Evolutionary conservation across 129 eudicot species (phyloP).

Genomic region (Mikania micrantha): DNA sequence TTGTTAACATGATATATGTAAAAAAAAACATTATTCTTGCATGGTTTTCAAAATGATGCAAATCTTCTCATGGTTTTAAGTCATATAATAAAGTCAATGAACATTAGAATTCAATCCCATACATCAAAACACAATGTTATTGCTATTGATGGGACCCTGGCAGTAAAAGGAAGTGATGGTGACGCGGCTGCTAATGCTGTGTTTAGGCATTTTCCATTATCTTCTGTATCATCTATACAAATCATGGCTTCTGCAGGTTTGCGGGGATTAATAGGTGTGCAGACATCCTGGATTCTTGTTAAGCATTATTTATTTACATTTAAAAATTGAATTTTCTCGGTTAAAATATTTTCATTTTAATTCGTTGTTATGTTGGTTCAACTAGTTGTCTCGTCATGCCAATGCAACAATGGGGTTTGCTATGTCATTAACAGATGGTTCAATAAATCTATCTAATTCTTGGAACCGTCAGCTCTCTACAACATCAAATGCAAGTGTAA

Average conservation of each 20-base stretch:
- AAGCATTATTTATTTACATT: neutral
- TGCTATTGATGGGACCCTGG: conserved; percentile 82
- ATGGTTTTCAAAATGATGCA: conserved; percentile 4
- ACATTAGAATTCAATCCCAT: conserved; percentile 81
- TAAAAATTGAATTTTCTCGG: neutral
- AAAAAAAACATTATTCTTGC: neutral
- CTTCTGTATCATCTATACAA: conserved; percentile 65
- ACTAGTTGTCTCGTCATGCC: conserved; percentile 64
- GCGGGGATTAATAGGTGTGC: conserved; percentile 65
- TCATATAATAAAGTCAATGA: conserved; percentile 41
- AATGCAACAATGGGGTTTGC: conserved; percentile 83
- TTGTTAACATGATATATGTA: neutral
- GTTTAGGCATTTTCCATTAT: conserved; percentile 66
- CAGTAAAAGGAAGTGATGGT: conserved; percentile 69
- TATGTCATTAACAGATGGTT: conserved; percentile 79
- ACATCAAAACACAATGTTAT: conserved; percentile 58
- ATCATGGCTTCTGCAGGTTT: conserved; percentile 77
- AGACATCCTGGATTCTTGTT: conserved; percentile 87
- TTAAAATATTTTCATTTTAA: conserved; percentile 1
- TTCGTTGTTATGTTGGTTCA: conserved; percentile 25
- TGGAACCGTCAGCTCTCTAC: conserved; percentile 92
- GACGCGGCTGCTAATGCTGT: conserved; percentile 75
- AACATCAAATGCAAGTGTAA: conserved; percentile 72
- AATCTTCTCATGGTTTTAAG: neutral
- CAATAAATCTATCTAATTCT: conserved; percentile 77